Evolutionary conservation across 1,284 basidiomycete species (phyloP).

Genomic region (Neolentinus lepideus): DNA sequence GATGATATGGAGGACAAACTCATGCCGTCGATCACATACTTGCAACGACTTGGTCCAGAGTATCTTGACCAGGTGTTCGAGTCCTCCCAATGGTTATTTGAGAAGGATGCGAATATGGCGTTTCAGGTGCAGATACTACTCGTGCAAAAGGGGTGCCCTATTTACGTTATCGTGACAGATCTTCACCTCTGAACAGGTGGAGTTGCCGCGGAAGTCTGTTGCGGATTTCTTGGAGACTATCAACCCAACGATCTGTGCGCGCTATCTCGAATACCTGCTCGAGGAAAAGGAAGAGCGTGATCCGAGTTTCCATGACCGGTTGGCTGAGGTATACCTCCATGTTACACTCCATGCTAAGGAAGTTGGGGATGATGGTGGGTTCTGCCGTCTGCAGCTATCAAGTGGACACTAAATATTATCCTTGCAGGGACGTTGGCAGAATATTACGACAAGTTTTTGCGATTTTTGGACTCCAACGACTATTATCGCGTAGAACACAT

Average conservation of each 20-base stretch:
- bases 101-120: conserved; percentile 62
- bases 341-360: conserved; percentile 52
- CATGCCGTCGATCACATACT: conserved; percentile 80
- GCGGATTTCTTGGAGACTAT: conserved; percentile 73
- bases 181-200: conserved; percentile 91
- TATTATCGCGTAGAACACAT: conserved; percentile 77
- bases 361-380: conserved; percentile 46
- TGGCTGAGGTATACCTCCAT: conserved; percentile 80
- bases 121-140: conserved; percentile 51
- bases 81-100: conserved; percentile 81
- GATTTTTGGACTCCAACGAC: conserved; percentile 69
- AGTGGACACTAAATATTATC: not conserved
- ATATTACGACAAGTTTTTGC: conserved; percentile 64
- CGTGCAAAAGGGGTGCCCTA: not conserved
- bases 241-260: conserved; percentile 59
- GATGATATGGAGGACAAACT: conserved; percentile 76
- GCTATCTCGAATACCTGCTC: conserved; percentile 88
- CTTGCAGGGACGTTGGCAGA: conserved; percentile 33
- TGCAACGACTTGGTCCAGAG: conserved; percentile 85
- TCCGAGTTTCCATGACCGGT: conserved; percentile 76
- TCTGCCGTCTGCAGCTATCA: not conserved
- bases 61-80: conserved; percentile 77
- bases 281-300: conserved; percentile 64
- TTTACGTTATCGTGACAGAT: conserved; percentile 45
- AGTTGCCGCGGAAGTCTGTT: conserved; percentile 74